Conservation (phyloP, 345 rosid species). For the Eucalyptus pumila region DNA sequence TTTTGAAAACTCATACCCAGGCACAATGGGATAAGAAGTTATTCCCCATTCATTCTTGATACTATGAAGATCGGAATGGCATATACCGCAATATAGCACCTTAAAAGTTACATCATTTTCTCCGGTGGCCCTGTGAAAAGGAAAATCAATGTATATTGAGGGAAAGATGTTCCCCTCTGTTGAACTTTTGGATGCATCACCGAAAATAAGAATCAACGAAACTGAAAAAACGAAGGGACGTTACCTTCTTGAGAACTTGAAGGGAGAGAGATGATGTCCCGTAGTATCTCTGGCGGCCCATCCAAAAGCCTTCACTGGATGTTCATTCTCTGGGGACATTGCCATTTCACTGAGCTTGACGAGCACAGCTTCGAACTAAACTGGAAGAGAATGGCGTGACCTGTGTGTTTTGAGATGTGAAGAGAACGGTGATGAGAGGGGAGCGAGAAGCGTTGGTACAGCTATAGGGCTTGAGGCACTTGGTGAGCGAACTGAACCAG, state of each 20-base stretch:
- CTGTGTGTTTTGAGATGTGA: background rate
- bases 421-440: background rate
- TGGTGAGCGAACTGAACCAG: background rate
- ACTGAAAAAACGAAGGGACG: no score
- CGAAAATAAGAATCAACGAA: no score
- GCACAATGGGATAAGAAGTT: slow-evolving; percentile 15
- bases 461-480: background rate
- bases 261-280: no score
- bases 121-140: slow-evolving; percentile 3
- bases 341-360: background rate
- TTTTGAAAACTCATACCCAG: background rate
- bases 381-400: accelerated
- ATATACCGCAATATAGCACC: slow-evolving; percentile 24
- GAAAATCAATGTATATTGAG: background rate
- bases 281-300: no score
- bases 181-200: no score
- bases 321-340: no score
- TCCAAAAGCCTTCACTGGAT: no score
- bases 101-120: slow-evolving; percentile 20
- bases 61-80: slow-evolving; percentile 19
- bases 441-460: no score
- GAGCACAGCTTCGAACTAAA: no score
- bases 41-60: slow-evolving; percentile 15
- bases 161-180: background rate
- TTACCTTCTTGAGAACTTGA: no score